Conservation (phyloP, 129 eudicot genomes). For the Helichrysum umbraculigerum region DNA sequence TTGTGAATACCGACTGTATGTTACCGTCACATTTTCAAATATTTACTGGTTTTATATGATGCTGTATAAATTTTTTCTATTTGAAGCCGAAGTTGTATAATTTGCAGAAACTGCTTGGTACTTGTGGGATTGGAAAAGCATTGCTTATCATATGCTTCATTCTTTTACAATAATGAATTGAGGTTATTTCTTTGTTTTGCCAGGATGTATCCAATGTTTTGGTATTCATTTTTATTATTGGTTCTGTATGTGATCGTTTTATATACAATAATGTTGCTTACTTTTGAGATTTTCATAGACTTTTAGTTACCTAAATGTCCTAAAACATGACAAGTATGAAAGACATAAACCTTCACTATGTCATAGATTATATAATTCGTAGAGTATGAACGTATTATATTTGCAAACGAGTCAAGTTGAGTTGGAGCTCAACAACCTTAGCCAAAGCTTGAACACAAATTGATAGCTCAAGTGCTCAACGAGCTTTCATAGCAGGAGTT, state of each 20-base stretch:
- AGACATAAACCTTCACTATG: not conserved
- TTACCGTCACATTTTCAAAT: slow-evolving; percentile 26
- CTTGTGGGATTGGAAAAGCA: slow-evolving; percentile 30
- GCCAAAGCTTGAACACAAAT: not conserved
- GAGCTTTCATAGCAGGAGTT: not conserved
- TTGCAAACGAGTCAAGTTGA: not conserved
- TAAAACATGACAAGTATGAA: not conserved
- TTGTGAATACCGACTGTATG: slow-evolving; percentile 41
- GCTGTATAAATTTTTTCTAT: slow-evolving; percentile 21
- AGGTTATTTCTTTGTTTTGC: not conserved
- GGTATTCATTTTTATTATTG: not conserved
- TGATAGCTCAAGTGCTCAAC: not conserved
- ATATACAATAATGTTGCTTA: no score
- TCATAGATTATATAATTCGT: not conserved
- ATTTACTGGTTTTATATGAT: slow-evolving; percentile 30
- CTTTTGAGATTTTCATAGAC: not conserved
- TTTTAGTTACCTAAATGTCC: not conserved
- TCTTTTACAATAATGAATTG: not conserved
- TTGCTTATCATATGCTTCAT: slow-evolving; percentile 6
- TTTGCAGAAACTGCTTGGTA: slow-evolving; percentile 22
- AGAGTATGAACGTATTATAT: not conserved
- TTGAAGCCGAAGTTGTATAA: slow-evolving; percentile 23
- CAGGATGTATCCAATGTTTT: not conserved
- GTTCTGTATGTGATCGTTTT: not conserved
- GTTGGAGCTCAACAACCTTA: not conserved